Percentiles rank a stretch among this genome's conserved stretches.
phyloP scores from a whole-genome alignment of 805 yeast species.

The Diddensiella transvaalensis region DNA sequence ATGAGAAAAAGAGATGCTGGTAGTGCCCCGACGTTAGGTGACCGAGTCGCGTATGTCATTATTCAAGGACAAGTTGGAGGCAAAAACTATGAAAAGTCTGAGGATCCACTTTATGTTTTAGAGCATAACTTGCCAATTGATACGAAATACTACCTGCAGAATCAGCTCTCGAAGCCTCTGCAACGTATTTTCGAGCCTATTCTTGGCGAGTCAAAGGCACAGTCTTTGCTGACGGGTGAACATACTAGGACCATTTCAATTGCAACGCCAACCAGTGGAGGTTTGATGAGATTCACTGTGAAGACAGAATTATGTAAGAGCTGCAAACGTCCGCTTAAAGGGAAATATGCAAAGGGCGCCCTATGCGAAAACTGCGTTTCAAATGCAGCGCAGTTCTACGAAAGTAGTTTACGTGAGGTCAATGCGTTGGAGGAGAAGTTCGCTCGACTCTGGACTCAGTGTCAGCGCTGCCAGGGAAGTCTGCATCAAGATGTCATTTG shows the following conservation, averaged over 20 bases:
- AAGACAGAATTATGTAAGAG: slow-evolving; percentile 85
- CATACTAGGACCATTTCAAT: slow-evolving; percentile 73
- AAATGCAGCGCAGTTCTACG: slow-evolving; percentile 72
- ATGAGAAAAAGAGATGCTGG: slow-evolving; percentile 97
- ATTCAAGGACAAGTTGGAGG: slow-evolving; percentile 73
- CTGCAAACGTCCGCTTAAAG: slow-evolving; percentile 74
- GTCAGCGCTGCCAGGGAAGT: slow-evolving; percentile 96
- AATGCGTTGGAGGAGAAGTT: slow-evolving; percentile 78
- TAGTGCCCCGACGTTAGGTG: slow-evolving; percentile 94
- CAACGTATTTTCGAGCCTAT: slow-evolving; percentile 94
- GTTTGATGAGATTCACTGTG: slow-evolving; percentile 86
- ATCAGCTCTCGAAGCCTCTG: slow-evolving; percentile 88
- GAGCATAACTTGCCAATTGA: slow-evolving; percentile 93
- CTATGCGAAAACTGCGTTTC: slow-evolving; percentile 75
- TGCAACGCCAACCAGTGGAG: slow-evolving; percentile 76
- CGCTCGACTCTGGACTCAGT: slow-evolving; percentile 93
- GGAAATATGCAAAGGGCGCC: slow-evolving; percentile 56
- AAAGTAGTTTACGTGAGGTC: slow-evolving; percentile 75
- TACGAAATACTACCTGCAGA: slow-evolving; percentile 87
- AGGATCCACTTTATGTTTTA: slow-evolving; percentile 90
- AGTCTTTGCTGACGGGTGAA: slow-evolving; percentile 72
- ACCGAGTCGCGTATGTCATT: slow-evolving; percentile 96
- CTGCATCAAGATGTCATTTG: slow-evolving; percentile 94
- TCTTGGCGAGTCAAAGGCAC: slow-evolving; percentile 79
- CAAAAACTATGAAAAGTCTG: slow-evolving; percentile 92